Evolutionary conservation across 208 protist species (phyloP), one percentile per base, ranked within the genome.

Genomic region (Trypanosoma congolense): DNA sequence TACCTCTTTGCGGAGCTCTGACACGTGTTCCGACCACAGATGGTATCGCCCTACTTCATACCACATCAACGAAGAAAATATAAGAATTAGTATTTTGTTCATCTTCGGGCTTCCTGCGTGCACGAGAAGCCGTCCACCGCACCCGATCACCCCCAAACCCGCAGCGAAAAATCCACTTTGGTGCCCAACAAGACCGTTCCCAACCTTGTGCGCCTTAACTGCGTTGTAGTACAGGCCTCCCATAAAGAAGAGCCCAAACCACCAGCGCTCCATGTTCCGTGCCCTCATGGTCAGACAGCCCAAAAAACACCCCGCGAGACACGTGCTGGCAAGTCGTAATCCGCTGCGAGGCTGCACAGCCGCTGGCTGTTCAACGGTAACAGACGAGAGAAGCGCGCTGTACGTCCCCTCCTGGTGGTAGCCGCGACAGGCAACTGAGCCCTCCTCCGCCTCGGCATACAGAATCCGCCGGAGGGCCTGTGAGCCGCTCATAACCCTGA

Each of bases 41-140:
- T 93, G 86, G 42, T 78, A 90, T 43, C 86, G 71, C 2, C 86
- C 86, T 3, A 90, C 57, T 44, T 93, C 86, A 52, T 93, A 93
- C 86, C 86, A 93, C 67, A 89, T 75, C 16, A 93, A 64, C 18
- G 38, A 22, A 19, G 46, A 18, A 65, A 83, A 88, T 25, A 87
- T 35, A n/a, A 43, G 51, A 29, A 86, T 43, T 9, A 77, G 44
- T 16, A 55, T 29, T 10, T 46, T 28, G 42, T 90, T 90, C 6
- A 12, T 40, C 26, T 47, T 56, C 1, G 26, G n/a, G 4, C 51
- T 63, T 4, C 82, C 82, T 10, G 66, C 78, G 38, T 53, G 70
- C 16, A 82, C 56, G 35, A 86, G 57, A 24, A 90, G 60, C 2
- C 86, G 81, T 30, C 60, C 63, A 8, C 30, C 25, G 44, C 71